phyloP scores from a whole-genome alignment of 148 eudicot species.

The Pouteria glomerata region DNA sequence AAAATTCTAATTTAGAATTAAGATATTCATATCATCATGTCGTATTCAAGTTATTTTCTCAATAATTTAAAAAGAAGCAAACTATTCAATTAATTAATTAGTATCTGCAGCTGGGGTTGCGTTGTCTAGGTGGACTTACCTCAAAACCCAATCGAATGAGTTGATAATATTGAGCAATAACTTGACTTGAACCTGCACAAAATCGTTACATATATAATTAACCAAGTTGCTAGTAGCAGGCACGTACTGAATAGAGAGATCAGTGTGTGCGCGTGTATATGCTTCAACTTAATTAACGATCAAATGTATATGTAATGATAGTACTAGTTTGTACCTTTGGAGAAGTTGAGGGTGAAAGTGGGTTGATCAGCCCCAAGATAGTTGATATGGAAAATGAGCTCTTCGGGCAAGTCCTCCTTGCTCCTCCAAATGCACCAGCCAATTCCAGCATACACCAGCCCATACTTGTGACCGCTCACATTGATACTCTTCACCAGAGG shows the following conservation, averaged over 20 bases:
- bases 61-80: no score
- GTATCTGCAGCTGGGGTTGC: no score
- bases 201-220: not conserved
- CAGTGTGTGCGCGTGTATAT: no score
- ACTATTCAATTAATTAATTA: constrained; percentile 19
- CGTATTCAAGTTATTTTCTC: no score
- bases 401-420: constrained; percentile 72
- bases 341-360: constrained; percentile 72
- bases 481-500: constrained; percentile 70
- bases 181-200: constrained; percentile 56
- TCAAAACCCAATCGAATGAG: constrained; percentile 67
- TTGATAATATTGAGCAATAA: constrained; percentile 72
- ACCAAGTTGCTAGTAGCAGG: no score
- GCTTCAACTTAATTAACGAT: no score
- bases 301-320: no score
- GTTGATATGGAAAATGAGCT: constrained; percentile 74
- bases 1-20: no score
- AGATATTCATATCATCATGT: no score
- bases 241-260: no score
- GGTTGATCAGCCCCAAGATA: constrained; percentile 85
- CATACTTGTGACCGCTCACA: constrained; percentile 76
- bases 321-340: constrained; percentile 53
- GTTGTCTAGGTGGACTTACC: no score
- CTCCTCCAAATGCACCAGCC: constrained; percentile 77
- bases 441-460: constrained; percentile 70